phyloP scores from a whole-genome alignment of 2,329 filamentous ascomycete genomes.

The Phoma sp. region DNA sequence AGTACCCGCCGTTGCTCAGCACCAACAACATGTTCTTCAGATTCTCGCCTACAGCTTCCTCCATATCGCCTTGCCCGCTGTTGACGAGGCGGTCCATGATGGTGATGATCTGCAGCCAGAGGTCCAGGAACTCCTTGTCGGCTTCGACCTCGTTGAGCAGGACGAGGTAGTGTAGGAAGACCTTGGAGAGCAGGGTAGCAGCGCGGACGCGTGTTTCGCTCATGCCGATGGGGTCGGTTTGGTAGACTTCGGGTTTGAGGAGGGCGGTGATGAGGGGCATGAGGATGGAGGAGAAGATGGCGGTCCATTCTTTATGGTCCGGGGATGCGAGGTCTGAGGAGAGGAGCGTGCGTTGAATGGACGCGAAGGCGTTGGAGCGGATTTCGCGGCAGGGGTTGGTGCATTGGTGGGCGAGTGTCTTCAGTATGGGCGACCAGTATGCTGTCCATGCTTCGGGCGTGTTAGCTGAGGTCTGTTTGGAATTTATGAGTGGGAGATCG shows the following conservation, averaged over 20 bases:
- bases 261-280: conserved; percentile 89
- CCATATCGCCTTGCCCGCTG: conserved; percentile 90
- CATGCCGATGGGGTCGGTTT: conserved; percentile 90
- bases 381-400: conserved; percentile 94
- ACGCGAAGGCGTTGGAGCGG: conserved; percentile 84
- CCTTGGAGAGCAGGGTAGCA: conserved; percentile 89
- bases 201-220: conserved; percentile 92
- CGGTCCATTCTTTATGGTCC: conserved; percentile 89
- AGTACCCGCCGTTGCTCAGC: conserved; percentile 87
- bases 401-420: conserved; percentile 85
- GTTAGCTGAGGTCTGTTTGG: background rate
- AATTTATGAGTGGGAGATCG: background rate
- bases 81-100: conserved; percentile 97
- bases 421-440: conserved; percentile 96
- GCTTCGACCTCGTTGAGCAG: conserved; percentile 83
- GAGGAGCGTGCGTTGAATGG: conserved; percentile 82
- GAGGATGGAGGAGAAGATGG: conserved; percentile 91
- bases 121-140: conserved; percentile 85
- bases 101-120: conserved; percentile 91
- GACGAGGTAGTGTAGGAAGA: conserved; percentile 92
- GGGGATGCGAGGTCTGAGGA: conserved; percentile 83
- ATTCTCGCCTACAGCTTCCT: conserved; percentile 93
- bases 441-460: conserved; percentile 79
- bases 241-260: conserved; percentile 93
- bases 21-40: conserved; percentile 96